Evolutionary conservation across 257 asterid genomes (phyloP), one percentile per base, ranked within the genome.

Genomic region (Eustoma russellianum): DNA sequence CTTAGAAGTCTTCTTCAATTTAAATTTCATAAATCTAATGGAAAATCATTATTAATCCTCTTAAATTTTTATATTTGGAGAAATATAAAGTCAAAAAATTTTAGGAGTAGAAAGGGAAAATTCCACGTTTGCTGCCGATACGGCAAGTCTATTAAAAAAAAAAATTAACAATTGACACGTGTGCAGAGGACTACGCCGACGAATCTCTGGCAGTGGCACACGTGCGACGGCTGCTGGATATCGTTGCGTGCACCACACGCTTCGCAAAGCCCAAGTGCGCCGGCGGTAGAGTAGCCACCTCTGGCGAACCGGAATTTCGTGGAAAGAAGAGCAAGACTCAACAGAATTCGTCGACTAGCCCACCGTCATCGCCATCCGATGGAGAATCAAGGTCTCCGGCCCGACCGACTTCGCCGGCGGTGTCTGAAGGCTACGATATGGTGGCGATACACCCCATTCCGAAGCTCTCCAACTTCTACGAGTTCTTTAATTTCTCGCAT

Each of bases 361-460:
- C 68, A 19, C 75, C 75, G 5, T 46, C 74, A 45, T 67, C 78
- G 5, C 72, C 75, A 19, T 57, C 77, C 5, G 76, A 83, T 72
- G 97, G 83, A 68, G 82, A 77, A 17, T 50, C 58, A 6, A 71
- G 63, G 67, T 46, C n/a, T n/a, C n/a, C n/a, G n/a, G n/a, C n/a
- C n/a, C n/a, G n/a, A n/a, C n/a, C n/a, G n/a, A n/a, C n/a, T n/a
- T n/a, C 75, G 33, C 30, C 30, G 76, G 71, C 76, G 61, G 62
- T 73, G 17, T 72, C 81, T 13, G 86, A 74, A 62, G 76, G 78
- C 57, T 74, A 81, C 65, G 95, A 88, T 52, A 92, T 92, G 99
- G 81, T 75, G 86, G 99, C 95, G 72, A 92, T 92, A 46, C 97
- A 92, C 54, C 92, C 97, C 59, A 78, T 82, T 50, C 99, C 99